Evolutionary conservation across 352 stramenopile genomes (phyloP).

Genomic region (Lagenidium sp.): DNA sequence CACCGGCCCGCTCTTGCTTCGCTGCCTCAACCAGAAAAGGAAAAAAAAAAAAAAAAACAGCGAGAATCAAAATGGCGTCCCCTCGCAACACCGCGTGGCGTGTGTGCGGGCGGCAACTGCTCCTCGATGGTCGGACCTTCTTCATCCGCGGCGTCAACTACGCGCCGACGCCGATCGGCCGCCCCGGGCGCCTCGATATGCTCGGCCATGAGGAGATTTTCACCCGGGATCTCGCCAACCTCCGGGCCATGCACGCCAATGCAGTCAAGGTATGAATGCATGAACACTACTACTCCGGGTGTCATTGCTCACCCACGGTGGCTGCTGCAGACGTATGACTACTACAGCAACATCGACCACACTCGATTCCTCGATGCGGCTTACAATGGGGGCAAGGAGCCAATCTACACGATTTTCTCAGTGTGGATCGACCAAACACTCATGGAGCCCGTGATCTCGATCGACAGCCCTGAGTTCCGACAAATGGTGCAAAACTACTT

Average conservation of each 20-base stretch:
- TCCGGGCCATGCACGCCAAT: conserved; percentile 69
- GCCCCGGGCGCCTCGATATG: conserved; percentile 41
- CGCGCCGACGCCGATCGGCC: conserved; percentile 50
- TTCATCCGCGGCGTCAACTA: conserved; percentile 74
- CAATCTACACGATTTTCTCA: conserved; percentile 62
- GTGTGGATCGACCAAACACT: conserved; percentile 62
- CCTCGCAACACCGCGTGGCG: conserved; percentile 59
- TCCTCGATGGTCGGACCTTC: conserved; percentile 44
- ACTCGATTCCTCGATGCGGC: conserved; percentile 43
- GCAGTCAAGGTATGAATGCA: conserved; percentile 30
- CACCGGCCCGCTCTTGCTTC: too few relatives aligned
- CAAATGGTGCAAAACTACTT: conserved; percentile 42
- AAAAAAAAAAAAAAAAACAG: conserved; percentile 1
- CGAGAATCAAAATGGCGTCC: neutral
- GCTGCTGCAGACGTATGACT: conserved; percentile 46
- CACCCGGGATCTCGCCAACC: conserved; percentile 47
- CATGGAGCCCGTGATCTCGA: conserved; percentile 24
- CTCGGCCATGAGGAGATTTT: conserved; percentile 42
- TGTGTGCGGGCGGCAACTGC: conserved; percentile 49
- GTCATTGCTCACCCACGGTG: neutral
- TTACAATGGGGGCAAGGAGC: conserved; percentile 41
- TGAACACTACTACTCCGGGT: too few relatives aligned
- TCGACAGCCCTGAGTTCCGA: conserved; percentile 28
- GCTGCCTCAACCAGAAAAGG: too few relatives aligned
- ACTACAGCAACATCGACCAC: conserved; percentile 40